These are phyloP conservation scores for Lachancea fermentati DNA, from an alignment of 805 yeast species.

Conservation along the genomic window DNA sequence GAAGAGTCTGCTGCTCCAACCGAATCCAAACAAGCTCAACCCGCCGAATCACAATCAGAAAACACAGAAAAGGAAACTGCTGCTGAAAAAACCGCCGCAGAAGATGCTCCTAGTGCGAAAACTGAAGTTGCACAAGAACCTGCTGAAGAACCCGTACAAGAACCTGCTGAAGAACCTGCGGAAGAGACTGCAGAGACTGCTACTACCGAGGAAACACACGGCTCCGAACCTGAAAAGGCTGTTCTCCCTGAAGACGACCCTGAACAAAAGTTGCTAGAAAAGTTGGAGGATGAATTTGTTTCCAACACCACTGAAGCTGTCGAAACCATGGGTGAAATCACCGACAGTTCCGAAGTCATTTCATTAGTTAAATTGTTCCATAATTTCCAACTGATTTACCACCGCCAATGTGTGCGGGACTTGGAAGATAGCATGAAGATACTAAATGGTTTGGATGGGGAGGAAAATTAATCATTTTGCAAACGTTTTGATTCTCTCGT, in stretches of 20 bases:
- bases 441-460: conserved; percentile 28
- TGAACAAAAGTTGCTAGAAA: conserved; percentile 41
- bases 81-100: not conserved
- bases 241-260: conserved; percentile 30
- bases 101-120: conserved; percentile 10
- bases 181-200: conserved; percentile 6
- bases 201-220: conserved; percentile 18
- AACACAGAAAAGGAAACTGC: not conserved
- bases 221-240: conserved; percentile 7
- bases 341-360: conserved; percentile 61
- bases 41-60: too few species aligned
- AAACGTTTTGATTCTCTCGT: conserved; percentile 16
- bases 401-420: conserved; percentile 46
- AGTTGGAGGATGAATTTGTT: conserved; percentile 73
- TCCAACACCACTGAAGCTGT: conserved; percentile 75
- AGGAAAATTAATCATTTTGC: conserved; percentile 7
- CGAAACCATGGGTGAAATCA: conserved; percentile 66
- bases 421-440: conserved; percentile 42
- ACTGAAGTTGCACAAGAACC: conserved; percentile 3
- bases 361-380: conserved; percentile 60
- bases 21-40: not conserved
- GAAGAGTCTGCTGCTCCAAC: conserved; percentile 12
- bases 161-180: not conserved
- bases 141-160: not conserved
- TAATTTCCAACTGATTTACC: conserved; percentile 62